Evolutionary conservation across 345 rosid genomes (phyloP).

Genomic region (Aquilaria malaccensis): DNA sequence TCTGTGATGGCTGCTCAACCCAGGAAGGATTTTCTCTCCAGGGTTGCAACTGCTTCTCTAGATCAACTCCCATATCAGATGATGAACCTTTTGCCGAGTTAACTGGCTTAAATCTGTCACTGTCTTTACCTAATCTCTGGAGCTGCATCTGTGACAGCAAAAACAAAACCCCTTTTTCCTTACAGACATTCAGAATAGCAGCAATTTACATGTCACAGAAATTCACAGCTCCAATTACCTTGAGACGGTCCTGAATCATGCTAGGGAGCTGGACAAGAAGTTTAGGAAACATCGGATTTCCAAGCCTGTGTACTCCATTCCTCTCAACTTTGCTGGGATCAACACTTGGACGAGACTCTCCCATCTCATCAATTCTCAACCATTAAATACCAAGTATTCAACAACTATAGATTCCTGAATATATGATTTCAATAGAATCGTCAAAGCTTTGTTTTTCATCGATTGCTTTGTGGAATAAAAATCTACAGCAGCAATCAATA

Average conservation of each 20-base stretch:
- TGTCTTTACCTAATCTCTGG: slow-evolving; percentile 34
- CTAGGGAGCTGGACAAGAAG: slow-evolving; percentile 47
- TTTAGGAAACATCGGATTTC: slow-evolving; percentile 50
- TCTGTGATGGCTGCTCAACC: slow-evolving; percentile 46
- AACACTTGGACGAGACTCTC: slow-evolving; percentile 16
- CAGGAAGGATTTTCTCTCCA: slow-evolving; percentile 85
- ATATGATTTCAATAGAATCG: too few relatives aligned
- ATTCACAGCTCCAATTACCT: slow-evolving; percentile 30
- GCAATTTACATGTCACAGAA: neutral
- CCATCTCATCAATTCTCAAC: slow-evolving; percentile 30
- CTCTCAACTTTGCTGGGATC: slow-evolving; percentile 22
- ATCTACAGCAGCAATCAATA: too few relatives aligned
- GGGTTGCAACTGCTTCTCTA: slow-evolving; percentile 54
- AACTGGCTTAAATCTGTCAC: slow-evolving; percentile 18
- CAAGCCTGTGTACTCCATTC: slow-evolving; percentile 25
- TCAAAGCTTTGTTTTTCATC: too few relatives aligned
- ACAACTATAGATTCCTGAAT: too few relatives aligned
- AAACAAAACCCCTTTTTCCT: neutral
- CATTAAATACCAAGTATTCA: slow-evolving; percentile 23
- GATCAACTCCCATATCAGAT: slow-evolving; percentile 30
- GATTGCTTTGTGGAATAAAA: too few relatives aligned
- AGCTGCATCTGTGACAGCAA: slow-evolving; percentile 43
- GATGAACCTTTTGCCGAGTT: slow-evolving; percentile 32
- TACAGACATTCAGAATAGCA: neutral
- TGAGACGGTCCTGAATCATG: slow-evolving; percentile 37